Percentiles rank a stretch among this genome's conserved stretches.
phyloP scores from a whole-genome alignment of 2,329 filamentous ascomycete species.

The Didymella segeticola region DNA sequence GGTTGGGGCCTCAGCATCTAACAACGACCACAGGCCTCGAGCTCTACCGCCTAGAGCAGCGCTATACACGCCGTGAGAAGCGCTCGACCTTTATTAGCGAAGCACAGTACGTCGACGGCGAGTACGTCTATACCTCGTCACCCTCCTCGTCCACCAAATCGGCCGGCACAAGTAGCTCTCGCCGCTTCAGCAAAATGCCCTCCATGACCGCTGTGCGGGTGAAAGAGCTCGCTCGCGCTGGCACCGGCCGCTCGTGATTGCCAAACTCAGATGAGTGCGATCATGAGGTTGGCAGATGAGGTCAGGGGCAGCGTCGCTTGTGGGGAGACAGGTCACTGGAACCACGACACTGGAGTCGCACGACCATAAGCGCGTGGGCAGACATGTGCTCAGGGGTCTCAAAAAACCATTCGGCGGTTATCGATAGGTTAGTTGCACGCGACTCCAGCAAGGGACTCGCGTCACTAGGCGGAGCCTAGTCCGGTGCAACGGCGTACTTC shows the following conservation, averaged over 20 bases:
- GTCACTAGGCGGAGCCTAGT: background rate
- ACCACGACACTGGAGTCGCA: constrained; percentile 3
- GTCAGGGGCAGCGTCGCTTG: background rate
- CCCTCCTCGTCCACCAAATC: constrained; percentile 42
- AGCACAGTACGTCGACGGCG: constrained; percentile 91
- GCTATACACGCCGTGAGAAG: constrained; percentile 89
- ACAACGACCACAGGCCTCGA: constrained; percentile 66
- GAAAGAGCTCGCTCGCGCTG: constrained; percentile 39
- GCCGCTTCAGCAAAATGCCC: constrained; percentile 47
- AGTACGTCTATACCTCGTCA: constrained; percentile 76
- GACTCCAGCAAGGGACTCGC: constrained; percentile 2
- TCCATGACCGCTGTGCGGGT: constrained; percentile 41
- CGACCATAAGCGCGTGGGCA: constrained; percentile 3
- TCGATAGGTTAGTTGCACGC: constrained; percentile 8
- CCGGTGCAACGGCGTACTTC: background rate
- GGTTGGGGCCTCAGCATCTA: constrained; percentile 7
- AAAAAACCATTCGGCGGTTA: background rate
- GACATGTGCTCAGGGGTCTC: constrained; percentile 11
- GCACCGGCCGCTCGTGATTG: constrained; percentile 35
- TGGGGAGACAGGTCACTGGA: background rate
- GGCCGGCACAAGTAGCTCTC: constrained; percentile 30
- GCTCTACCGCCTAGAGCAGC: constrained; percentile 92
- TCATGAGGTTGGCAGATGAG: background rate
- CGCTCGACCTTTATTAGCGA: constrained; percentile 89
- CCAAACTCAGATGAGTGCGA: constrained; percentile 11